phyloP scores from a whole-genome alignment of 2,329 filamentous ascomycete species.

The Colletotrichum sp. region DNA sequence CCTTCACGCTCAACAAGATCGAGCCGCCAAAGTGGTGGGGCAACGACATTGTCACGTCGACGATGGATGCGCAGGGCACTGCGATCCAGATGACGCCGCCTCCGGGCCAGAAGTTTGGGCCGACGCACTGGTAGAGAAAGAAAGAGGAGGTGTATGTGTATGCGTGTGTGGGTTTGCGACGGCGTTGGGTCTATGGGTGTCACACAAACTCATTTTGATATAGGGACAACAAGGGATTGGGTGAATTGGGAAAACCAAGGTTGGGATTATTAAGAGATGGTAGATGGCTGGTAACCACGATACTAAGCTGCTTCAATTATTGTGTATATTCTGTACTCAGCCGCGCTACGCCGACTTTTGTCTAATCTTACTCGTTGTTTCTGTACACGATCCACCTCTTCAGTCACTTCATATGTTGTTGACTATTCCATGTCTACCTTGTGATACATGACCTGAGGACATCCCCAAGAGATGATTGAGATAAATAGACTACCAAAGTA shows the following conservation, averaged over 20 bases:
- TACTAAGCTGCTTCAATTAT: not conserved
- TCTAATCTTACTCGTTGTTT: not conserved
- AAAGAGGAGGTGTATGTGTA: not conserved
- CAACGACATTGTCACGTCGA: constrained; percentile 61
- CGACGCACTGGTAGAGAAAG: constrained; percentile 52
- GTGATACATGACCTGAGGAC: no score
- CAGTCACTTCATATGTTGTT: no score
- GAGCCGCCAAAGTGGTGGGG: constrained; percentile 74
- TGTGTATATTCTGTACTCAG: constrained; percentile 9
- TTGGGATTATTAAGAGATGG: not conserved
- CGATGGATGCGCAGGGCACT: constrained; percentile 65
- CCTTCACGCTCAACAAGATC: constrained; percentile 68
- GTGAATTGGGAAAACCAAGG: not conserved
- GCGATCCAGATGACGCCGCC: constrained; percentile 61
- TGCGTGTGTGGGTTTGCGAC: not conserved
- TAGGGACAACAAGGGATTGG: not conserved
- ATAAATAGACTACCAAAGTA: rapidly evolving
- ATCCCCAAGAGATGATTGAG: rapidly evolving
- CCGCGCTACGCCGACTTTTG: not conserved
- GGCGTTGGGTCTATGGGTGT: not conserved
- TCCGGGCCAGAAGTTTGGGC: constrained; percentile 66
- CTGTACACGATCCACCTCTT: not conserved
- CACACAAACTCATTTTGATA: not conserved
- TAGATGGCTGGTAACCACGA: constrained; percentile 1
- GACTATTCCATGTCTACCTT: no score